Evolutionary conservation across 1,284 basidiomycete genomes (phyloP).

Genomic region (Sporisorium scitamineum): DNA sequence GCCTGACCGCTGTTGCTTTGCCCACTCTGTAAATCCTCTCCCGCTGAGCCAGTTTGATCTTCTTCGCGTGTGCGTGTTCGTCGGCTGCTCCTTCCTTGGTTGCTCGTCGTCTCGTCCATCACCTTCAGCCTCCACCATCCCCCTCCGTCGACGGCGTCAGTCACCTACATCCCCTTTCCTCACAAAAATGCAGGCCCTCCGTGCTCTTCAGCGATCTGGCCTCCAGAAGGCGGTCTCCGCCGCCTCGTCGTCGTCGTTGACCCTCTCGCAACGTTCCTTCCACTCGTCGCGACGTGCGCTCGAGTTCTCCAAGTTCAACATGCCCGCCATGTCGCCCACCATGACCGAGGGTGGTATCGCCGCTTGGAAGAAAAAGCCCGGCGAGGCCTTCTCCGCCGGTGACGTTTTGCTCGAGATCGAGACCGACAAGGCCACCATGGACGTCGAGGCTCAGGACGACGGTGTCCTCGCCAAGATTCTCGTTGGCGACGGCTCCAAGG

Average conservation of each 20-base stretch:
- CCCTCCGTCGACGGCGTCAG: conserved; percentile 15
- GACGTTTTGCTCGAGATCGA: conserved; percentile 95
- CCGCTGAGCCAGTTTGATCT: not conserved
- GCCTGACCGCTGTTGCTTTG: conserved; percentile 3
- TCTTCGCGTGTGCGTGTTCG: conserved; percentile 5
- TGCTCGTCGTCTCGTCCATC: not conserved
- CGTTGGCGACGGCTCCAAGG: conserved; percentile 65
- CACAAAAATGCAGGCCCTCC: conserved; percentile 48
- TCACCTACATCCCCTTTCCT: not conserved
- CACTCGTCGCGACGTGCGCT: conserved; percentile 52
- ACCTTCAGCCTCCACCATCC: conserved; percentile 13
- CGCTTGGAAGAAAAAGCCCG: conserved; percentile 96
- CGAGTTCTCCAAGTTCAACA: conserved; percentile 79
- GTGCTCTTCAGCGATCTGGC: conserved; percentile 52
- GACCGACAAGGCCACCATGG: conserved; percentile 70
- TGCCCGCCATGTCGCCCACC: conserved; percentile 99
- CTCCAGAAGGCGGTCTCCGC: conserved; percentile 49
- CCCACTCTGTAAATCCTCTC: too few species aligned
- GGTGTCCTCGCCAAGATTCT: conserved; percentile 71
- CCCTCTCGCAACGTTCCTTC: conserved; percentile 51
- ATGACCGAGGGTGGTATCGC: conserved; percentile 99
- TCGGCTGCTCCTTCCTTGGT: not conserved
- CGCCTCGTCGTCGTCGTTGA: conserved; percentile 34
- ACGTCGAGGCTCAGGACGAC: conserved; percentile 71
- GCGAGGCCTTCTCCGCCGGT: conserved; percentile 86